Conservation (phyloP, 2,329 filamentous ascomycete genomes). For the Sporothrix pallida region DNA sequence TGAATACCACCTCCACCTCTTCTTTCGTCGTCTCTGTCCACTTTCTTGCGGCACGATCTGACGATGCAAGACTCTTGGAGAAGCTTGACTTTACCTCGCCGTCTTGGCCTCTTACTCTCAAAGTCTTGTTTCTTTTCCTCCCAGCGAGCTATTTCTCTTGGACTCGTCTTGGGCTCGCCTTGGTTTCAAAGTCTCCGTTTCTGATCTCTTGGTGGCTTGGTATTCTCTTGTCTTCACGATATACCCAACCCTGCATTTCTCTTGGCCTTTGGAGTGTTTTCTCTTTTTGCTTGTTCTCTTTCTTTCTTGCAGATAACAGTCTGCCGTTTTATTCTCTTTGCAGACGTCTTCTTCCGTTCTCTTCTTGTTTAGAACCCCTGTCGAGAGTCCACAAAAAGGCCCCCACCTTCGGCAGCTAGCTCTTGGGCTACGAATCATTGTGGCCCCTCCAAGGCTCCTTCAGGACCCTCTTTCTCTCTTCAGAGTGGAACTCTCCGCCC, state of each 20-base stretch:
- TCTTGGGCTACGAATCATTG: constrained; percentile 3
- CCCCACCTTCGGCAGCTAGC: constrained; percentile 6
- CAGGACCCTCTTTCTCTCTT: not conserved
- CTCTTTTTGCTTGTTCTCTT: too few species aligned
- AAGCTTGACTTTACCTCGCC: not conserved
- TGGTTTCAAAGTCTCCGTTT: too few species aligned
- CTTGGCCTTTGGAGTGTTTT: too few species aligned
- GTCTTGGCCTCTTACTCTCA: not conserved
- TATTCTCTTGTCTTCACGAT: not conserved
- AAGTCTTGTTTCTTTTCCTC: not conserved
- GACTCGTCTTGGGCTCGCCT: too few species aligned
- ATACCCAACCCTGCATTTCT: not conserved
- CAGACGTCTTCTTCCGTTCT: too few species aligned
- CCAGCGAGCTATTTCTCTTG: too few species aligned
- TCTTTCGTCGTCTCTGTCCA: not conserved
- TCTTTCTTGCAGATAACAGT: too few species aligned
- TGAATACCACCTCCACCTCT: not conserved
- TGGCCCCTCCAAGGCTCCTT: not conserved
- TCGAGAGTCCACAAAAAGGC: not conserved
- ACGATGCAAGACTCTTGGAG: not conserved
- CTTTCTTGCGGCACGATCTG: not conserved
- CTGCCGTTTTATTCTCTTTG: too few species aligned
- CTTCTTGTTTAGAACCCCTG: not conserved
- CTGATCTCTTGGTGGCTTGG: too few species aligned
- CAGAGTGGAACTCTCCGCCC: not conserved